Percentiles rank a stretch among this genome's conserved stretches.
Evolutionary conservation across 805 yeast species (phyloP).

Genomic region (Hanseniaspora meyeri): DNA sequence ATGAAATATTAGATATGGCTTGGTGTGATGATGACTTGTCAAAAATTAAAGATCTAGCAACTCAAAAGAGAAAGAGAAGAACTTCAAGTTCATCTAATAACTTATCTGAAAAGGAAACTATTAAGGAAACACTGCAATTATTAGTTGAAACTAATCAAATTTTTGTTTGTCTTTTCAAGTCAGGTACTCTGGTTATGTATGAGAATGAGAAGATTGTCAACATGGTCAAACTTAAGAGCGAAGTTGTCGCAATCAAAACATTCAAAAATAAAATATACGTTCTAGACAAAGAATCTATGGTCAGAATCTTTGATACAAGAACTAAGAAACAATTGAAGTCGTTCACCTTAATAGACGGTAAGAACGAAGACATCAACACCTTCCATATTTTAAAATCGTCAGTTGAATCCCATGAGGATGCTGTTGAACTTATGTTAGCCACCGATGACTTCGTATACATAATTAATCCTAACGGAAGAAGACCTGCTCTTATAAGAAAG

Average conservation of each 20-base stretch:
- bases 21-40: conserved; percentile 11
- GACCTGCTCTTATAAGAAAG: conserved; percentile 22
- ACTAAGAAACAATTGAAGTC: conserved; percentile 28
- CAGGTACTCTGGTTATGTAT: conserved; percentile 25
- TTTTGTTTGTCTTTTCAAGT: conserved; percentile 23
- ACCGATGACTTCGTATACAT: conserved; percentile 40
- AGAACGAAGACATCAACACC: conserved; percentile 23
- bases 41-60: conserved; percentile 7
- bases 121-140: not conserved
- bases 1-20: conserved; percentile 8
- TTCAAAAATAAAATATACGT: conserved; percentile 28
- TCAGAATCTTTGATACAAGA: conserved; percentile 25
- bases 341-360: conserved; percentile 26
- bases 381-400: conserved; percentile 21
- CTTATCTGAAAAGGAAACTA: conserved; percentile 15
- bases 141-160: conserved; percentile 18
- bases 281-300: conserved; percentile 25
- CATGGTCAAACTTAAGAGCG: conserved; percentile 28
- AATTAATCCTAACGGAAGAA: conserved; percentile 44
- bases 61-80: conserved; percentile 9
- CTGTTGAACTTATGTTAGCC: conserved; percentile 22
- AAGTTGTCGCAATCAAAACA: conserved; percentile 29
- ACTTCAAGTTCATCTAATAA: not conserved
- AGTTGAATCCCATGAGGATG: conserved; percentile 9
- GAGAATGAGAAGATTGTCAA: conserved; percentile 29